Percentiles rank a stretch among this genome's conserved stretches.
These are phyloP conservation scores for Pyrenochaeta sp. DNA, from an alignment of 2,329 filamentous ascomycete species.

Conservation along the genomic window DNA sequence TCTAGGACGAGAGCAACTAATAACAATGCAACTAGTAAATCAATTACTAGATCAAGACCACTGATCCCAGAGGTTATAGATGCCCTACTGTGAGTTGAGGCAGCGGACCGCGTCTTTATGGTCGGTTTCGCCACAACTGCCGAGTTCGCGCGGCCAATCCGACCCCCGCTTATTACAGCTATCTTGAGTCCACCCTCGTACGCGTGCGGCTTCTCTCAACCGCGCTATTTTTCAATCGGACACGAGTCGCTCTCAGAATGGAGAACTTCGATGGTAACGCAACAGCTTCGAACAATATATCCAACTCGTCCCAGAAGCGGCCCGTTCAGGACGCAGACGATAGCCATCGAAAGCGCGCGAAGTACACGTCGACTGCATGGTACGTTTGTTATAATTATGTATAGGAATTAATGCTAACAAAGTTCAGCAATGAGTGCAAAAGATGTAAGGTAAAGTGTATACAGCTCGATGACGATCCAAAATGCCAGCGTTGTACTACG, in stretches of 20 bases:
- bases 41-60: no score
- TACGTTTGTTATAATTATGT: constrained; percentile 1
- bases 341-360: constrained; percentile 24
- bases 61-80: no score
- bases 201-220: neutral
- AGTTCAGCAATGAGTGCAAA: constrained; percentile 29
- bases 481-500: constrained; percentile 26
- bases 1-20: no score
- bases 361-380: constrained; percentile 31
- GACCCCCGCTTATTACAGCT: neutral
- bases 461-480: constrained; percentile 10
- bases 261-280: neutral
- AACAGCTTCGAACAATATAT: neutral
- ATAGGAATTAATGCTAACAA: neutral
- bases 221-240: neutral
- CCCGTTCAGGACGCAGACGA: constrained; percentile 16
- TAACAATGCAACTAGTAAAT: no score
- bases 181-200: neutral
- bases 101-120: neutral
- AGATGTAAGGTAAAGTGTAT: constrained; percentile 29
- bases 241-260: neutral
- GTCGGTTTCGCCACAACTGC: neutral
- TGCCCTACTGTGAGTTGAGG: no score
- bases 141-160: neutral
- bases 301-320: constrained; percentile 22